These are phyloP conservation scores for Hypoxylon crocopeplum DNA, from an alignment of 495 filamentous ascomycete genomes.

Conservation along the genomic window DNA sequence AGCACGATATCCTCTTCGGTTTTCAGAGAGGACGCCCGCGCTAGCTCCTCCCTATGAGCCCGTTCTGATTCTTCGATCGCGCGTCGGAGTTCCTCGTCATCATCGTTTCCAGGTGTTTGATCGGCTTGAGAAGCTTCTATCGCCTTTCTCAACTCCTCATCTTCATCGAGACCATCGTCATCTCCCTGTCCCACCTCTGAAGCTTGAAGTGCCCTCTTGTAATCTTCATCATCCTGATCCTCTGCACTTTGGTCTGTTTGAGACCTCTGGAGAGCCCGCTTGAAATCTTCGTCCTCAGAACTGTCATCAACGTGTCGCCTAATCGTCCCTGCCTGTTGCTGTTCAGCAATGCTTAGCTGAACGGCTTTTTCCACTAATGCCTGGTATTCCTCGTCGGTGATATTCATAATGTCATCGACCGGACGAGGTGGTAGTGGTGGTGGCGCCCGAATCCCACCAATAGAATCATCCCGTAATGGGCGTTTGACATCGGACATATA, in stretches of 20 bases:
- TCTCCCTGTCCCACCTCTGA: conserved; percentile 31
- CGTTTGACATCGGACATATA: conserved; percentile 33
- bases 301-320: conserved; percentile 52
- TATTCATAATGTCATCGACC: conserved; percentile 39
- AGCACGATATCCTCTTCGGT: conserved; percentile 76
- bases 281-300: conserved; percentile 44
- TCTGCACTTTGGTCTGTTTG: conserved; percentile 20
- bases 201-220: conserved; percentile 40
- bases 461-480: conserved; percentile 33
- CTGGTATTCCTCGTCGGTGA: conserved; percentile 61
- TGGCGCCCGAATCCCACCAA: conserved; percentile 15
- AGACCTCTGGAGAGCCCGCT: conserved; percentile 33
- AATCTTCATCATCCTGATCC: conserved; percentile 28
- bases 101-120: conserved; percentile 9
- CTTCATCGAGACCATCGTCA: conserved; percentile 31
- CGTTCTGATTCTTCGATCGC: conserved; percentile 58
- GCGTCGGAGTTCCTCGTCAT: conserved; percentile 52
- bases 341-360: conserved; percentile 58
- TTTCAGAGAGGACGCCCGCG: conserved; percentile 50
- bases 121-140: conserved; percentile 51
- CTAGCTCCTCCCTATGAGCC: conserved; percentile 46
- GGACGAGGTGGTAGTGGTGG: conserved; percentile 27
- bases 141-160: conserved; percentile 55
- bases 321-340: conserved; percentile 37
- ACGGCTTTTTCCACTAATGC: conserved; percentile 66